Evolutionary conservation across 1,284 basidiomycete genomes (phyloP).

Genomic region (Cystobasidium slooffiae): DNA sequence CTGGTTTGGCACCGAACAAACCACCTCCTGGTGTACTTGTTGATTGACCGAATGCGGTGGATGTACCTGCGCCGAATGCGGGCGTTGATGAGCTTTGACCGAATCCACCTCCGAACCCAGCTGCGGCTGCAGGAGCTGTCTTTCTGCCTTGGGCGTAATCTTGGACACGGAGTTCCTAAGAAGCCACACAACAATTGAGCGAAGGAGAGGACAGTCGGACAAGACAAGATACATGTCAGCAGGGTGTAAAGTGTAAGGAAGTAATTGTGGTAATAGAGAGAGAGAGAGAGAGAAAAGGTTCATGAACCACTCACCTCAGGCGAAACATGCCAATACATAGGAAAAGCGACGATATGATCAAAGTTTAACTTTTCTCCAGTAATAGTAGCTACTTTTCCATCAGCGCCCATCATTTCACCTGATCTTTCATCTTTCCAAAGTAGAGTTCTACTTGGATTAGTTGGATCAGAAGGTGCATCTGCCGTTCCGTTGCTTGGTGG

Average conservation of each 20-base stretch:
- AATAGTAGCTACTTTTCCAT: conserved; percentile 4
- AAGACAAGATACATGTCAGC: not conserved
- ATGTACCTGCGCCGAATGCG: conserved; percentile 45
- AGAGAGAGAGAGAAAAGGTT: not conserved
- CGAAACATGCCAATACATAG: conserved; percentile 43
- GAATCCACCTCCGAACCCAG: conserved; percentile 32
- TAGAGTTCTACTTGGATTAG: conserved; percentile 7
- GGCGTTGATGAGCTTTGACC: conserved; percentile 31
- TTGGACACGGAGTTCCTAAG: conserved; percentile 59
- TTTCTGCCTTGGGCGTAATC: conserved; percentile 66
- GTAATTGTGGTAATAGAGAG: not conserved
- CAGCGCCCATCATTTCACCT: conserved; percentile 3
- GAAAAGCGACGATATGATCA: conserved; percentile 39
- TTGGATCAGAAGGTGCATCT: conserved; percentile 26
- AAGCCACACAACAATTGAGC: not conserved
- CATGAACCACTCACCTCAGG: conserved; percentile 32
- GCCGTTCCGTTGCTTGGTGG: conserved; percentile 31
- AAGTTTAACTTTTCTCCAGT: conserved; percentile 36
- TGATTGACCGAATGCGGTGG: conserved; percentile 53
- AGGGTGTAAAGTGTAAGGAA: not conserved
- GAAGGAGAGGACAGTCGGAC: not conserved
- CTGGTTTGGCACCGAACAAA: conserved; percentile 51
- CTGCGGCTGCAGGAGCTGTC: conserved; percentile 63
- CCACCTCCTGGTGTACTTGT: conserved; percentile 42
- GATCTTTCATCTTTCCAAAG: conserved; percentile 36